Evolutionary conservation across 176 grass and related monocot species (phyloP).

Genomic region (Canna indica): DNA sequence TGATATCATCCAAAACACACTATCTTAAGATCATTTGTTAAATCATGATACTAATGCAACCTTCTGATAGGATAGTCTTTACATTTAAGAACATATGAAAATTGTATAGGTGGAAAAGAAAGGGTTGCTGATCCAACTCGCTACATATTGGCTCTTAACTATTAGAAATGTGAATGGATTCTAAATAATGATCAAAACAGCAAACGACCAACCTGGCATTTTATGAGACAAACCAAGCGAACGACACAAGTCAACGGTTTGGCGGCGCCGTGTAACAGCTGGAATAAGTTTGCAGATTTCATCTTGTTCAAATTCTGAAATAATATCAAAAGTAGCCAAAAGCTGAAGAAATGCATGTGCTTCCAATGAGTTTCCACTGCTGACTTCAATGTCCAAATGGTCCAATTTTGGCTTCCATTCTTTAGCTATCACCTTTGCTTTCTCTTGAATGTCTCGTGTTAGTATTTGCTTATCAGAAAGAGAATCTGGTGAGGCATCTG

Average conservation of each 20-base stretch:
- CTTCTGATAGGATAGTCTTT: too few species aligned
- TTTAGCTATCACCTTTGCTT: constrained; percentile 54
- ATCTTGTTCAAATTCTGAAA: constrained; percentile 54
- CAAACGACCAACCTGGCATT: constrained; percentile 54
- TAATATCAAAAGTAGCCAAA: constrained; percentile 68
- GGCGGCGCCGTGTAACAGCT: constrained; percentile 70
- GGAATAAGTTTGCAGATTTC: constrained; percentile 86
- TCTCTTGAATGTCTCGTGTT: constrained; percentile 40
- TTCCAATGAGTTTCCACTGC: constrained; percentile 87
- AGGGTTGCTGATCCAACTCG: too few species aligned
- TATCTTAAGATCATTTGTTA: too few species aligned
- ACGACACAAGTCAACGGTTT: constrained; percentile 74
- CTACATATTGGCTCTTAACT: background rate
- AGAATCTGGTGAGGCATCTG: constrained; percentile 17
- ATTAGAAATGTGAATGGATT: too few species aligned
- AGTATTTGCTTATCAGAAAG: constrained; percentile 27
- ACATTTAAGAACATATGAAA: too few species aligned
- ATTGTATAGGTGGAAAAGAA: too few species aligned
- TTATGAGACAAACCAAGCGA: constrained; percentile 74
- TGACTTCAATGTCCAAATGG: constrained; percentile 63
- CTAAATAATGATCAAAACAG: constrained; percentile 6
- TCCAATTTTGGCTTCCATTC: constrained; percentile 79
- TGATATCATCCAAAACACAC: too few species aligned
- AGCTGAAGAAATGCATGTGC: constrained; percentile 97
- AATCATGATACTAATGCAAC: too few species aligned